Evolutionary conservation across 2,329 filamentous ascomycete genomes (phyloP), one percentile per base, ranked within the genome.

Genomic region (Verticillium nubilum): DNA sequence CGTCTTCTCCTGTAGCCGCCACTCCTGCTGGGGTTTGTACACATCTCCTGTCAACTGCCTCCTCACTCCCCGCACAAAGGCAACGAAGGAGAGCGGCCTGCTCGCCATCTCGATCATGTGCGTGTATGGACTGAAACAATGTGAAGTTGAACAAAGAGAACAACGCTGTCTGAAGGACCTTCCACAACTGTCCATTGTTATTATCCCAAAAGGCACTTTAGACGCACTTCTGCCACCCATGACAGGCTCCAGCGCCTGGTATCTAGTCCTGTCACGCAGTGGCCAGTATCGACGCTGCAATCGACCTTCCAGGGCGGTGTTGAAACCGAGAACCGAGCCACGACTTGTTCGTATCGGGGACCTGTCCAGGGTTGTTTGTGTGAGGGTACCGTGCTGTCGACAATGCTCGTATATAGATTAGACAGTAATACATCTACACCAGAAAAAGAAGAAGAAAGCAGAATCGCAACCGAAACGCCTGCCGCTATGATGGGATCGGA

Each of bases 341-440:
- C n/a, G 19, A 50, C 7, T n/a, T 50, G 42, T 37, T n/a, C 19
- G 42, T 23, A 10, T 25, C n/a, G 42, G 6, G 42, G 25, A 23
- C 10, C 42, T 23, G 42, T 50, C 19, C 19, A 10, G 9, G 42
- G 42, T 19, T 23, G 7, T 25, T n/a, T 37, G 7, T 25, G 42
- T 50, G 19, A 19, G 19, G 42, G 42, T 23, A n/a, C 19, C 17
- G 19, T 50, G 57, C 57, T 60, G 60, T 61, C 52, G 59, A 60
- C 58, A 58, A 56, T 59, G 59, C 62, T 61, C 61, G 62, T 75
- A 77, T 80, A 77, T 78, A 80, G 56, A 80, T 81, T 79, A 80
- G 75, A 78, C 73, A 73, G 72, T 73, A 74, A 72, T 78, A 79
- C 76, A 78, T 80, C 74, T 79, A 78, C 74, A 77, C 75, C 73